phyloP scores from a whole-genome alignment of 441 rosid species.

The Heliophila coronopifolia region DNA sequence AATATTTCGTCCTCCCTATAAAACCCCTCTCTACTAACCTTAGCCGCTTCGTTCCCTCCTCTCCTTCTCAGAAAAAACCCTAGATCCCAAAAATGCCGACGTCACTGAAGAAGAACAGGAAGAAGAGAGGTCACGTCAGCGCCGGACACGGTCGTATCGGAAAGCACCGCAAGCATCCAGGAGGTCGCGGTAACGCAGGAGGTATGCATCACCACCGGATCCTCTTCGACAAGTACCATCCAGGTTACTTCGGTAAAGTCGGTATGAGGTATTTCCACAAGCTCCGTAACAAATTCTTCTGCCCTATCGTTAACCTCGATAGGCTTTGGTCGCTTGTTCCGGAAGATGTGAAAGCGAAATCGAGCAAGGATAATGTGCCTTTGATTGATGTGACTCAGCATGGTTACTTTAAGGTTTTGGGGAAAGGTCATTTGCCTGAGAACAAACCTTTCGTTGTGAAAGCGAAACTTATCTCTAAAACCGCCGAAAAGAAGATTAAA shows the following conservation, averaged over 20 bases:
- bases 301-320: conserved; percentile 75
- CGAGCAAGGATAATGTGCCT: conserved; percentile 52
- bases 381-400: conserved; percentile 73
- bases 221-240: conserved; percentile 89
- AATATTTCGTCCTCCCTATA: too few species aligned
- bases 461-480: conserved; percentile 75
- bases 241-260: conserved; percentile 80
- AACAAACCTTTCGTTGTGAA: conserved; percentile 62
- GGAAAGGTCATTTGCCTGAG: conserved; percentile 66
- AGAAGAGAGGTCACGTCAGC: conserved; percentile 88
- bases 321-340: conserved; percentile 79
- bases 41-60: too few species aligned
- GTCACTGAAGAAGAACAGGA: conserved; percentile 72
- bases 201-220: conserved; percentile 90
- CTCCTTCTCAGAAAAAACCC: background rate
- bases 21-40: too few species aligned
- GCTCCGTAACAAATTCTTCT: conserved; percentile 68
- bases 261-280: conserved; percentile 92
- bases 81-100: conserved; percentile 50
- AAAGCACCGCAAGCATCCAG: conserved; percentile 81
- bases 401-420: conserved; percentile 72
- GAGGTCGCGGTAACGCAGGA: conserved; percentile 89
- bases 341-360: conserved; percentile 53
- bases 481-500: conserved; percentile 80
- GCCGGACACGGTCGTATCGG: conserved; percentile 89